Conservation (phyloP, 495 filamentous ascomycete species). For the Parachaetomium inaequale region DNA sequence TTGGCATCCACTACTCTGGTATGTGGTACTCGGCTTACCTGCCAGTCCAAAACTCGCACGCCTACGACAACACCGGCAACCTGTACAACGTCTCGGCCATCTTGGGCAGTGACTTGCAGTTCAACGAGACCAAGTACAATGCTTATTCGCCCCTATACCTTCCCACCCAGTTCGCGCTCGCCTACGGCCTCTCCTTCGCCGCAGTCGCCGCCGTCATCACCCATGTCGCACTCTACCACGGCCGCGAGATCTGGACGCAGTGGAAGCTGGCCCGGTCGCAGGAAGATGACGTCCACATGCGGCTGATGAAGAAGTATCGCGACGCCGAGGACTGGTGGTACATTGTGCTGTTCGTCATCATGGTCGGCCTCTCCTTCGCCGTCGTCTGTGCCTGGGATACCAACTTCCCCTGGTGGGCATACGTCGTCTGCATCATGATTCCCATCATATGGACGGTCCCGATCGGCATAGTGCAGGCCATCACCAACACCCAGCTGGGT, state of each 20-base stretch:
- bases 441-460: slow-evolving; percentile 54
- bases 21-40: slow-evolving; percentile 61
- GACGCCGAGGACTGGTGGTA: slow-evolving; percentile 58
- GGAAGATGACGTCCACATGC: slow-evolving; percentile 66
- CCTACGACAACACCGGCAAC: slow-evolving; percentile 59
- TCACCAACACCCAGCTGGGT: slow-evolving; percentile 65
- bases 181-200: slow-evolving; percentile 67
- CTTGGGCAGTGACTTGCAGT: slow-evolving; percentile 44
- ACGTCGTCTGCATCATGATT: slow-evolving; percentile 56
- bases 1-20: slow-evolving; percentile 60
- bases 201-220: slow-evolving; percentile 63
- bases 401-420: slow-evolving; percentile 61
- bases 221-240: slow-evolving; percentile 60
- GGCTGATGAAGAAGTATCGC: slow-evolving; percentile 56
- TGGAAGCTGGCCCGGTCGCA: slow-evolving; percentile 51
- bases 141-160: slow-evolving; percentile 60
- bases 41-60: slow-evolving; percentile 52
- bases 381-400: slow-evolving; percentile 63
- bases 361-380: slow-evolving; percentile 44
- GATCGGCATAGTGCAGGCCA: slow-evolving; percentile 57
- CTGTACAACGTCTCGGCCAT: slow-evolving; percentile 55
- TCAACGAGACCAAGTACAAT: slow-evolving; percentile 52
- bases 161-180: slow-evolving; percentile 58
- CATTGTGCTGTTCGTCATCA: slow-evolving; percentile 39
- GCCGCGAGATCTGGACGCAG: slow-evolving; percentile 54